These are phyloP conservation scores for Aspergillus sp. DNA, from an alignment of 2,329 filamentous ascomycete genomes.

Conservation along the genomic window DNA sequence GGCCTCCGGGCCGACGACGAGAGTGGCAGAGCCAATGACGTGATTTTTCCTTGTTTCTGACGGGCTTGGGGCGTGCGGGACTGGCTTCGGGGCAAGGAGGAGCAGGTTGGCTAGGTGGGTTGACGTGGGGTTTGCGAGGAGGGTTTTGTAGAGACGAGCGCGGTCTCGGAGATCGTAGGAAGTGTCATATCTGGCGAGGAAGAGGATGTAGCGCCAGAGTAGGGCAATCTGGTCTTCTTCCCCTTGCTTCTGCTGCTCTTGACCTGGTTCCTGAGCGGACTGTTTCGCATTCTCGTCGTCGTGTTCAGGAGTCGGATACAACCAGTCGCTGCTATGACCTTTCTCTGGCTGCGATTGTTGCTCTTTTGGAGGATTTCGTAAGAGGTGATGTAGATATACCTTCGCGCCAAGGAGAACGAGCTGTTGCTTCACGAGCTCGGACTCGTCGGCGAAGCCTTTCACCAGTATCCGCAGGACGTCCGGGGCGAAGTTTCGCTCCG, in stretches of 20 bases:
- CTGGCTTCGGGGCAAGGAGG: constrained; percentile 86
- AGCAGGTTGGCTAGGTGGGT: constrained; percentile 82
- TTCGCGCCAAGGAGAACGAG: constrained; percentile 92
- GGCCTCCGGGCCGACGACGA: constrained; percentile 70
- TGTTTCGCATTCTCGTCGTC: background rate
- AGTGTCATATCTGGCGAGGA: constrained; percentile 82
- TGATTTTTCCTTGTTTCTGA: constrained; percentile 73
- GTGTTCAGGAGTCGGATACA: background rate
- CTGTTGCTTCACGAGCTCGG: constrained; percentile 78
- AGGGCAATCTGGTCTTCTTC: constrained; percentile 56
- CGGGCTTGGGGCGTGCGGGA: constrained; percentile 80
- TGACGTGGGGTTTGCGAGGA: constrained; percentile 64
- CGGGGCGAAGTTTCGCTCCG: constrained; percentile 80
- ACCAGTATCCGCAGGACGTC: constrained; percentile 84
- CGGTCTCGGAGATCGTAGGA: constrained; percentile 93
- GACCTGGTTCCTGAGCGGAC: background rate
- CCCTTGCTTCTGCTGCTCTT: constrained; percentile 20
- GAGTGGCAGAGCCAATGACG: constrained; percentile 71
- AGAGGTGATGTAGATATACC: constrained; percentile 81
- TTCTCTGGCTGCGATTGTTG: constrained; percentile 16
- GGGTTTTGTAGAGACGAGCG: constrained; percentile 74
- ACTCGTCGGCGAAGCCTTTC: constrained; percentile 75
- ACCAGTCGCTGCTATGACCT: constrained; percentile 10
- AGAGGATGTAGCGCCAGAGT: constrained; percentile 75
- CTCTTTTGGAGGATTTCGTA: constrained; percentile 36